Evolutionary conservation across 164 flowering plant species (phyloP), one percentile per base, ranked within the genome.

Genomic region (Nelumbo lutea): DNA sequence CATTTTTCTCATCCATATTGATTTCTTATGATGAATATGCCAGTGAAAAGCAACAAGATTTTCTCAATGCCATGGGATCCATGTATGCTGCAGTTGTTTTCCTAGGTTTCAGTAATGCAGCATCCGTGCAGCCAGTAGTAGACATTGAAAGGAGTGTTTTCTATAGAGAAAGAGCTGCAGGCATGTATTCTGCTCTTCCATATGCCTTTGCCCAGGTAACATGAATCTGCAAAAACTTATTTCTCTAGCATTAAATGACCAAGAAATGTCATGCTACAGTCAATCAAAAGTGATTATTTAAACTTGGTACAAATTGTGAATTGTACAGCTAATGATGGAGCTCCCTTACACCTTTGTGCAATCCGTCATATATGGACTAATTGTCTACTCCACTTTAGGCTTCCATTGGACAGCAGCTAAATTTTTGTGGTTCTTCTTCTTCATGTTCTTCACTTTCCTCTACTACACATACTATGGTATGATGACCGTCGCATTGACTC

Each of bases 401-500:
- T 78, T 78, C 59, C 65, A 72, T 7, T 74, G 78, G 75, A 71
- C 68, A 3, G 44, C 41, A 3, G 43, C 64, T 42, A 78, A 78
- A 61, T 78, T 78, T 65, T 6, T 74, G 56, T 78, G 80, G 80
- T 78, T 71, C 77, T 71, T 78, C 61, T 78, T 74, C 60, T 68
- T 71, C 75, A 74, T 71, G 75, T 78, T 65, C 73, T 74, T 78
- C 70, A 78, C 78, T 15, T 75, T 78, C 73, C 73, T 78, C 45
- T 78, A 74, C 59, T 78, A 71, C 78, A 78, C 78, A 44, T 78
- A 74, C 73, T 74, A 74, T 61, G 80, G 80, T n/a, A 75, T 78
- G 80, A 78, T 78, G 80, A 62, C 73, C 5, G 78, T 78, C 6
- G 59, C 78, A 56, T 68, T 78, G 55, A 74, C 78, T 43, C 78